A percentile compares a stretch with the other conserved stretches of the same genome.
These are phyloP conservation scores for Benincasa hispida DNA, from an alignment of 306 rosid genomes.

Conservation along the genomic window DNA sequence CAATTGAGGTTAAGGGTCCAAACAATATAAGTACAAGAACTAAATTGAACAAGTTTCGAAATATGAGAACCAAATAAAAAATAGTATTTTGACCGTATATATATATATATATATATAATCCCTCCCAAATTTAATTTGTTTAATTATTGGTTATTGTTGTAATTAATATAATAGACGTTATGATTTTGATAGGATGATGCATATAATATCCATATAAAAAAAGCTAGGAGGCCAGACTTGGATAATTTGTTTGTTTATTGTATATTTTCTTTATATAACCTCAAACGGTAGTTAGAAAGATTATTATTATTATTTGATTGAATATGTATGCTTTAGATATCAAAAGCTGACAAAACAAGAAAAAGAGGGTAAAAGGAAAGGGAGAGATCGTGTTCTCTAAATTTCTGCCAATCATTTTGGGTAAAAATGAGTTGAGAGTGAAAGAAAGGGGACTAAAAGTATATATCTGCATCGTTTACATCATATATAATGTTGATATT, in stretches of 20 bases:
- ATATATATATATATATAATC: too few relatives aligned
- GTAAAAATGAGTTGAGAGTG: not conserved
- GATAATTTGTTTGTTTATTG: not conserved
- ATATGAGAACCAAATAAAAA: too few relatives aligned
- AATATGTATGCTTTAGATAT: not conserved
- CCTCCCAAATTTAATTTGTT: too few relatives aligned
- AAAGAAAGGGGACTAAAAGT: not conserved
- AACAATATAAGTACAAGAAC: too few relatives aligned
- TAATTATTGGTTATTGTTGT: too few relatives aligned
- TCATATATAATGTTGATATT: too few relatives aligned
- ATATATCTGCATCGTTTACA: not conserved
- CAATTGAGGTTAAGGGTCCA: too few relatives aligned
- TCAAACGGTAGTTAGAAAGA: not conserved
- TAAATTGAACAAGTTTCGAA: too few relatives aligned
- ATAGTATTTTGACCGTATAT: too few relatives aligned
- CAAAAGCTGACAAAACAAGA: not conserved
- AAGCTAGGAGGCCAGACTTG: not conserved
- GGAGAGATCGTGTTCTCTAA: not conserved
- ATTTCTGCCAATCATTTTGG: not conserved
- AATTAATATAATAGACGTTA: not conserved
- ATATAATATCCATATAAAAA: not conserved
- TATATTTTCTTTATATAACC: too few relatives aligned
- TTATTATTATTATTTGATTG: not conserved
- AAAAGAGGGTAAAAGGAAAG: not conserved
- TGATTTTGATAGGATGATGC: not conserved